Evolutionary conservation across 495 filamentous ascomycete genomes (phyloP).

Genomic region (Annulohypoxylon maeteangense): DNA sequence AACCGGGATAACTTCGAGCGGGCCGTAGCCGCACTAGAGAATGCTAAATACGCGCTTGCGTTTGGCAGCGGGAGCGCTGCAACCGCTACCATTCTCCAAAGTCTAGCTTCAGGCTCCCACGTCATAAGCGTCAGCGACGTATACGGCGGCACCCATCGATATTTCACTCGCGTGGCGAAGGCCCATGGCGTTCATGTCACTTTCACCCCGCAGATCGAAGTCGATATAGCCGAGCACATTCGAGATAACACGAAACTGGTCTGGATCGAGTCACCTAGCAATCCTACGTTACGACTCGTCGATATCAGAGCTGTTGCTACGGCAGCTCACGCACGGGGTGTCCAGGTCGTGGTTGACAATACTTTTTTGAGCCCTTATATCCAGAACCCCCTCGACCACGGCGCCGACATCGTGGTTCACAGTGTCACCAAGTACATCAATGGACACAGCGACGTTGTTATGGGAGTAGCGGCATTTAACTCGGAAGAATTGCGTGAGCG

Average conservation of each 20-base stretch:
- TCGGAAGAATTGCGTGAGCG: conserved; percentile 77
- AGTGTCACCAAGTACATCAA: conserved; percentile 99
- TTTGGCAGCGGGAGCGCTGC: conserved; percentile 96
- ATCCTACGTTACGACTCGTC: conserved; percentile 90
- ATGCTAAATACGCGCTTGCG: conserved; percentile 91
- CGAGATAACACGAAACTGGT: conserved; percentile 90
- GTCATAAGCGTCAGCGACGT: conserved; percentile 96
- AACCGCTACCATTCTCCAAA: conserved; percentile 92
- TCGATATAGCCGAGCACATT: conserved; percentile 84
- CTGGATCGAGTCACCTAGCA: conserved; percentile 96
- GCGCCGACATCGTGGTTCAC: conserved; percentile 98
- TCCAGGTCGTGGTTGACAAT: conserved; percentile 97
- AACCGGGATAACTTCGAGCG: conserved; percentile 94
- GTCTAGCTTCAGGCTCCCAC: conserved; percentile 89
- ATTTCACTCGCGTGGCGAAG: conserved; percentile 97
- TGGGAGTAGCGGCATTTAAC: conserved; percentile 98
- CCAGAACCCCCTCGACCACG: conserved; percentile 94
- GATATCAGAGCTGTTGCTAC: conserved; percentile 87
- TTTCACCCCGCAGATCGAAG: conserved; percentile 90
- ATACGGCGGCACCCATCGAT: conserved; percentile 96
- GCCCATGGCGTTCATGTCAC: conserved; percentile 95
- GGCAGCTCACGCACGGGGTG: conserved; percentile 85
- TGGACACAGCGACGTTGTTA: conserved; percentile 96
- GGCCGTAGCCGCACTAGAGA: conserved; percentile 90
- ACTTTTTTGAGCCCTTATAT: conserved; percentile 97